Percentiles rank a stretch among this genome's conserved stretches.
These are phyloP conservation scores for Aureobasidium pullulans DNA, from an alignment of 2,329 filamentous ascomycete genomes.

Conservation along the genomic window DNA sequence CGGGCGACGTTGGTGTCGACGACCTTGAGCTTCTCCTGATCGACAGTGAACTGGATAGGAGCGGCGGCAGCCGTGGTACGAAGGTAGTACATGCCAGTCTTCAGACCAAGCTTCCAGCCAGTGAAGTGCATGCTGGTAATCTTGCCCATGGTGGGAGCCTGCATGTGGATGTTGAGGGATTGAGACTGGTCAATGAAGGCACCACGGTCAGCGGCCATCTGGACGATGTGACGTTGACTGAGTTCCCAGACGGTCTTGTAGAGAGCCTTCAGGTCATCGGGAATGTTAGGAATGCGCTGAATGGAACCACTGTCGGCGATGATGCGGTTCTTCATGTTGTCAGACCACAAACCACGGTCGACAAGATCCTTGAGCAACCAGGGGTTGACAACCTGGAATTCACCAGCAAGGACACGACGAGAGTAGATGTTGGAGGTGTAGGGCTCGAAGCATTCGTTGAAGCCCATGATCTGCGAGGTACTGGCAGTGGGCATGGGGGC, in stretches of 20 bases:
- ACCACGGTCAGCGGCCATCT: constrained; percentile 97
- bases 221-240: constrained; percentile 86
- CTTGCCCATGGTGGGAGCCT: constrained; percentile 98
- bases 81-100: constrained; percentile 99
- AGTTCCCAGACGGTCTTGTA: constrained; percentile 99
- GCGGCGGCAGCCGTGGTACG: constrained; percentile 94
- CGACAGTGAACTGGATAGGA: constrained; percentile 97
- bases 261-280: constrained; percentile 86
- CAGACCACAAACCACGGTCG: constrained; percentile 95
- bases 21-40: constrained; percentile 88
- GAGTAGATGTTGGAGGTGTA: constrained; percentile 99
- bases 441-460: constrained; percentile 99
- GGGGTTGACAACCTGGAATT: constrained; percentile 99
- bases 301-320: constrained; percentile 94
- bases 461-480: constrained; percentile 94
- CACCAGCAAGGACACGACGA: constrained; percentile 90
- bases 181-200: constrained; percentile 99
- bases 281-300: constrained; percentile 95
- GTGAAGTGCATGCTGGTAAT: constrained; percentile 99
- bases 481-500: constrained; percentile 97
- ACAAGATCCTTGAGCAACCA: constrained; percentile 98
- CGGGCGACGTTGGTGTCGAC: constrained; percentile 72
- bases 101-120: constrained; percentile 97
- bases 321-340: constrained; percentile 99
- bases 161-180: constrained; percentile 99